Base-by-base conservation (phyloP, 1,139 yeast species). In the Eremothecium sinecaudum region DNA sequence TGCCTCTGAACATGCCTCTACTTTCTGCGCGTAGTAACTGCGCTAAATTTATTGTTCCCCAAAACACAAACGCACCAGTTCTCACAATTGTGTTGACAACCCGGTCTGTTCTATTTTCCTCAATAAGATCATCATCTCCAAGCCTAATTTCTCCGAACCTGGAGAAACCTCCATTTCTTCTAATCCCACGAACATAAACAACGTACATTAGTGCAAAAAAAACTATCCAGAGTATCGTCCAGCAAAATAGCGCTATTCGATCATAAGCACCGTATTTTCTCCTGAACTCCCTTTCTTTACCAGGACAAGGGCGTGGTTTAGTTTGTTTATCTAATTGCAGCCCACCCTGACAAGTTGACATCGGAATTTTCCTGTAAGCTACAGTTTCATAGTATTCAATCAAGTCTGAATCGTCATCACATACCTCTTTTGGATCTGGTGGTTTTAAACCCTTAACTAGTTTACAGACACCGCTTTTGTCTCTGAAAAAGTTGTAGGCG, bases 81-180 rank as follows among this genome's bases (percentile, higher is more conserved):
- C 65, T 69, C 3, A 80, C 80, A 22, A 79, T 66, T 10, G 53
- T 46, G 45, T 80, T 80, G 3, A 80, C 80, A 11, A 70, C 69
- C 32, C 63, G 71, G 53, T 80, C 90, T 12, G 75, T 66, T n/a
- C 53, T 50, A 43, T 76, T 75, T 40, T 80, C 73, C 54, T 79
- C 90, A 40, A 80, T 73, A 10, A 82, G 70, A 14, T 58, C 62
- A 36, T 78, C 83, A 37, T 78, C 90, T 28, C 81, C 92, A 32
- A 87, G 68, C 49, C 95, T 67, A 38, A 87, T 87, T 56, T 81
- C 94, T 11, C 96, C 94, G 50, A 82, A 75, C 47, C 84, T 67
- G 40, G 76, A 67, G 56, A 82, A 77, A 5, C 94, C 86, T 34
- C 90, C 86, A 55, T 80, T 75, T 57, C 93, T 70, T 41, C 79